Conservation (phyloP, 148 eudicot species). For the Rhododendron molle region DNA sequence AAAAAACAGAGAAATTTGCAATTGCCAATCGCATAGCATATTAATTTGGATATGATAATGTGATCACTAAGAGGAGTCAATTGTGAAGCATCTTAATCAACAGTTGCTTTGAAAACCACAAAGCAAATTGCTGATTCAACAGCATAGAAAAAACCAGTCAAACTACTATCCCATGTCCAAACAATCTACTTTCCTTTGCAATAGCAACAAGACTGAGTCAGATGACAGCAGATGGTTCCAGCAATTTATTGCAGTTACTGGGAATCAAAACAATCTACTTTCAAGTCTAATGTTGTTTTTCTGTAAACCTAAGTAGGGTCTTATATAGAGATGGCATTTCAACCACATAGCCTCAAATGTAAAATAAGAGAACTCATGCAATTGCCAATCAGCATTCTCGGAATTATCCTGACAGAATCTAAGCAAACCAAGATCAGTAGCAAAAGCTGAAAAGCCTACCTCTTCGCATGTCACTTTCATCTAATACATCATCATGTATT, state of each 20-base stretch:
- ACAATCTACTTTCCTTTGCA: not conserved
- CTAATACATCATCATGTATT: constrained; percentile 88
- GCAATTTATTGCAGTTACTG: not conserved
- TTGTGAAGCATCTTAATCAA: not conserved
- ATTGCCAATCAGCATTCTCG: not conserved
- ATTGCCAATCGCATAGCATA: not conserved
- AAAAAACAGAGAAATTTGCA: not conserved
- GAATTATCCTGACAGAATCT: not conserved
- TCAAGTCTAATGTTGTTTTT: not conserved
- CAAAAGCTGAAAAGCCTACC: constrained; percentile 36
- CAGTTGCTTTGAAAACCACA: not conserved
- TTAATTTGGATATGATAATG: not conserved
- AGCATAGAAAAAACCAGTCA: not conserved
- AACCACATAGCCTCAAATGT: not conserved
- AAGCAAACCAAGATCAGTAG: constrained; percentile 10
- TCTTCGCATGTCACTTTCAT: constrained; percentile 89
- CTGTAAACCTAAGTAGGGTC: not conserved
- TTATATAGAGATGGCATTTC: not conserved
- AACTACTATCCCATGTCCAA: not conserved
- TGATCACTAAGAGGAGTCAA: not conserved
- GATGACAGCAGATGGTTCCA: not conserved
- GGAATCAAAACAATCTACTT: not conserved
- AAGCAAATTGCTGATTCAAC: not conserved
- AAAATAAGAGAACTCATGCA: not conserved
- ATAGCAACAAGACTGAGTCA: not conserved